Evolutionary conservation across 2,329 filamentous ascomycete genomes (phyloP).

Genomic region (Stemphylium beticola): DNA sequence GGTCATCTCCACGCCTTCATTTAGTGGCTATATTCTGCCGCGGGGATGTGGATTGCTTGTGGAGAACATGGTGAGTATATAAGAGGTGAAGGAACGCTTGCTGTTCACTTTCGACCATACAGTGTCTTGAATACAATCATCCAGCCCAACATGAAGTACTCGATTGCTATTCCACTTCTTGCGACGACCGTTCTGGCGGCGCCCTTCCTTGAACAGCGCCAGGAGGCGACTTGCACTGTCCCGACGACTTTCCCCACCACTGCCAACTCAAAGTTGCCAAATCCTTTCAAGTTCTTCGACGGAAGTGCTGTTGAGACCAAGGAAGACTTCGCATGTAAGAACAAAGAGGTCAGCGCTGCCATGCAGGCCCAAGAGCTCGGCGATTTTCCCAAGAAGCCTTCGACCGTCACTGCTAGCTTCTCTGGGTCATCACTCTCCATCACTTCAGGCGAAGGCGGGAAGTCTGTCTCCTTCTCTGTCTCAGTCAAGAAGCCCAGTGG

Average conservation of each 20-base stretch:
- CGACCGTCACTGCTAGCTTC: conserved; percentile 39
- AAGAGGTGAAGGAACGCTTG: conserved; percentile 7
- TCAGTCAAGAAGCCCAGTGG: conserved; percentile 50
- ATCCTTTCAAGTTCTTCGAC: conserved; percentile 49
- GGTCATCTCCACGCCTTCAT: conserved; percentile 30
- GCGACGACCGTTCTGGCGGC: conserved; percentile 38
- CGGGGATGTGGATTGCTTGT: conserved; percentile 22
- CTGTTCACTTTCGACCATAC: conserved; percentile 9
- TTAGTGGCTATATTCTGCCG: conserved; percentile 33
- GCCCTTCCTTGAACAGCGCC: conserved; percentile 39
- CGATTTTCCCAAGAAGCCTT: conserved; percentile 46
- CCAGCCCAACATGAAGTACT: conserved; percentile 41
- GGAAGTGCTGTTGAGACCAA: conserved; percentile 45
- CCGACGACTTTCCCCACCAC: conserved; percentile 41
- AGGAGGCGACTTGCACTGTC: conserved; percentile 36
- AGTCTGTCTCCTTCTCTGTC: conserved; percentile 47
- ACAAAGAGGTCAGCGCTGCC: conserved; percentile 45
- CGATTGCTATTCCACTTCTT: conserved; percentile 37
- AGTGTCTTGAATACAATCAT: conserved; percentile 10
- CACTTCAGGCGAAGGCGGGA: conserved; percentile 42
- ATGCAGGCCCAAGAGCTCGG: conserved; percentile 49
- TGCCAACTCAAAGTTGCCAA: conserved; percentile 43
- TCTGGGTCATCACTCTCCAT: conserved; percentile 45
- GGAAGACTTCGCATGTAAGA: conserved; percentile 46
- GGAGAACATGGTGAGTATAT: conserved; percentile 16